Evolutionary conservation across 2,329 filamentous ascomycete species (phyloP).

Genomic region (Scorias spongiosa): DNA sequence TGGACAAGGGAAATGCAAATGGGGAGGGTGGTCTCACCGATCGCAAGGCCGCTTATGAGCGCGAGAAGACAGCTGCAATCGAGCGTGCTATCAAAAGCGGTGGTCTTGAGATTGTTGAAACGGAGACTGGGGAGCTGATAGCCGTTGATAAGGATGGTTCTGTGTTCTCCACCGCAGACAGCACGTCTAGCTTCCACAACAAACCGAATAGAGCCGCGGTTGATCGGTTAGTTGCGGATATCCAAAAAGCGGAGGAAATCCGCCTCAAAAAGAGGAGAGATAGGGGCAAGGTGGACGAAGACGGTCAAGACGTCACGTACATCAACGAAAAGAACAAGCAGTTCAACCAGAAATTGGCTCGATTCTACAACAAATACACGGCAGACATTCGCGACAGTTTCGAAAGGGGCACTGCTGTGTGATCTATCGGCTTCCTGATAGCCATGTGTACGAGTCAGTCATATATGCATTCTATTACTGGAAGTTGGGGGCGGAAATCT

Average conservation of each 20-base stretch:
- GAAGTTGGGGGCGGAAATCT: too few relatives aligned
- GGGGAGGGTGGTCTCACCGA: conserved; percentile 11
- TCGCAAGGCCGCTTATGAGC: conserved; percentile 62
- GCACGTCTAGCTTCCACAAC: conserved; percentile 66
- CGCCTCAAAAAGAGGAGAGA: conserved; percentile 76
- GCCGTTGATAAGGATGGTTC: conserved; percentile 82
- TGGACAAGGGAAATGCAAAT: conserved; percentile 33
- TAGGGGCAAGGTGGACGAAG: conserved; percentile 60
- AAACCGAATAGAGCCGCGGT: conserved; percentile 77
- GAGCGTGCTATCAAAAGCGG: conserved; percentile 73
- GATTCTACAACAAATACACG: conserved; percentile 99
- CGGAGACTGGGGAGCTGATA: conserved; percentile 84
- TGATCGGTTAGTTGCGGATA: conserved; percentile 71
- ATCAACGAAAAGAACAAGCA: conserved; percentile 99
- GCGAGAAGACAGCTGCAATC: conserved; percentile 70
- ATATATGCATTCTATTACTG: too few relatives aligned
- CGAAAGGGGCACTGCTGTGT: conserved; percentile 93
- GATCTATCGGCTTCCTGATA: conserved; percentile 12
- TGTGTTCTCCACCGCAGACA: conserved; percentile 81
- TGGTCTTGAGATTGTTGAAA: conserved; percentile 84
- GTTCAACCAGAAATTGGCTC: conserved; percentile 91
- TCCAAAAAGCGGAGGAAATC: conserved; percentile 76
- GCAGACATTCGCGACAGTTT: conserved; percentile 94
- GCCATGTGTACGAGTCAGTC: not conserved
- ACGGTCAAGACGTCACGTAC: conserved; percentile 86